Evolutionary conservation across 179 eudicot genomes (phyloP), one percentile per base, ranked within the genome.

Genomic region (Silene coronaria): DNA sequence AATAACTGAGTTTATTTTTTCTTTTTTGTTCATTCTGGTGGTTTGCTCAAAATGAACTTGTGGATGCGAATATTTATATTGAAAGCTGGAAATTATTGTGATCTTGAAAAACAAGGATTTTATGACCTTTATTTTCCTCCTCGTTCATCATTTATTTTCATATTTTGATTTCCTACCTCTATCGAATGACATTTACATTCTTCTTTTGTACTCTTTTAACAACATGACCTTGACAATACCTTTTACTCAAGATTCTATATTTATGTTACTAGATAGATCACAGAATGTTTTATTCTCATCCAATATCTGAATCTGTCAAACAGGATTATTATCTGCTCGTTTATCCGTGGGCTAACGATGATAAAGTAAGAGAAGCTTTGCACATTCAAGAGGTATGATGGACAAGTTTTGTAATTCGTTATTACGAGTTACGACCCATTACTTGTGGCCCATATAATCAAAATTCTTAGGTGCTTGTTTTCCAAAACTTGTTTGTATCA

Each of bases 281-380:
- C 16, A 11, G 4, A 30, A 6, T 21, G 24, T 21, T 45, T 26
- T 73, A 1, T n/a, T 16, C 57, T 51, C 57, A 51, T 51, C 57
- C 19, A 16, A 51, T 51, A 51, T 48, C 14, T 13, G 57, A 51
- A 4, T 51, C 57, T 28, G 36, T 8, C n/a, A 16, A 28, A 53
- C 65, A 76, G 78, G 17, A 55, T 8, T 30, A 58, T 67, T 57
- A 67, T 55, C 11, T 55, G 66, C 23, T 34, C 0, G 17, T 10
- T 60, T 55, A 34, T 59, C 12, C 67, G 1, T 76, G 78, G 78
- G 73, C 78, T 51, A 16, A 76, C 17, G 5, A 76, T 24, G 8
- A 67, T 22, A 23, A 34, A 14, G 73, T 67, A 22, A 57, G 78
- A 67, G 32, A 67, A 76, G 78, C 73, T 53, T 61, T 76, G 23